These are phyloP conservation scores for Nymphaea colorata DNA, from an alignment of 164 flowering plant species.

Conservation along the genomic window DNA sequence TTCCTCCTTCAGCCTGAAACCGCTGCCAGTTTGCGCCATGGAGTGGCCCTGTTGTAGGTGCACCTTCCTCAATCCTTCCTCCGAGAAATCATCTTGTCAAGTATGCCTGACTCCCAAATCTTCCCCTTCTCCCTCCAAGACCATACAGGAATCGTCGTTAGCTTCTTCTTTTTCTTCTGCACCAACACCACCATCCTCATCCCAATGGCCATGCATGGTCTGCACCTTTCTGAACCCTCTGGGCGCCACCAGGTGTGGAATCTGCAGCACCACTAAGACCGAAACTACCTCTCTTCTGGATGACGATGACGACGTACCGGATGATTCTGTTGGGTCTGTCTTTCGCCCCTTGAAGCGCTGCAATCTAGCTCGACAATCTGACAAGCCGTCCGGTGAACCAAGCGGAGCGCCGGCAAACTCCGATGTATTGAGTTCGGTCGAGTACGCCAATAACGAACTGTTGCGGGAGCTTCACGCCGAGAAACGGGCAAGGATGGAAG, in stretches of 20 bases:
- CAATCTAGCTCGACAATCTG: conserved; percentile 1
- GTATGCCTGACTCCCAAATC: conserved; percentile 5
- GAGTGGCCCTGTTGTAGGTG: conserved; percentile 11
- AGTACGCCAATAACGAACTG: neutral
- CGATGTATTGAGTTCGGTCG: neutral
- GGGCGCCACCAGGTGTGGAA: conserved; percentile 5
- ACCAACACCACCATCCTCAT: too few relatives aligned
- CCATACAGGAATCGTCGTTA: too few relatives aligned
- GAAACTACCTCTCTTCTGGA: neutral
- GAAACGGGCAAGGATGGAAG: neutral
- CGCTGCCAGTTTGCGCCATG: too few relatives aligned
- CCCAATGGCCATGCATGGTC: conserved; percentile 10
- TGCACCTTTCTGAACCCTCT: conserved; percentile 10
- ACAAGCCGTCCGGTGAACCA: neutral
- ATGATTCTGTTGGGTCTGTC: conserved; percentile 6
- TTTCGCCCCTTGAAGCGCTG: conserved; percentile 7
- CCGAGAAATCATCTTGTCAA: conserved; percentile 8
- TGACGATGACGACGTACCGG: neutral
- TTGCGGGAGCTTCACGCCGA: conserved; percentile 2
- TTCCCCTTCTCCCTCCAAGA: neutral
- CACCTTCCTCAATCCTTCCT: conserved; percentile 12
- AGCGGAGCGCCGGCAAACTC: neutral
- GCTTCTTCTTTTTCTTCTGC: conserved; percentile 3
- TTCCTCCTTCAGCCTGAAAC: too few relatives aligned
- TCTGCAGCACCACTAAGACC: conserved; percentile 3